Percentiles rank a stretch among this genome's conserved stretches.
Evolutionary conservation across 164 flowering plant genomes (phyloP).

Genomic region (Saururus chinensis): DNA sequence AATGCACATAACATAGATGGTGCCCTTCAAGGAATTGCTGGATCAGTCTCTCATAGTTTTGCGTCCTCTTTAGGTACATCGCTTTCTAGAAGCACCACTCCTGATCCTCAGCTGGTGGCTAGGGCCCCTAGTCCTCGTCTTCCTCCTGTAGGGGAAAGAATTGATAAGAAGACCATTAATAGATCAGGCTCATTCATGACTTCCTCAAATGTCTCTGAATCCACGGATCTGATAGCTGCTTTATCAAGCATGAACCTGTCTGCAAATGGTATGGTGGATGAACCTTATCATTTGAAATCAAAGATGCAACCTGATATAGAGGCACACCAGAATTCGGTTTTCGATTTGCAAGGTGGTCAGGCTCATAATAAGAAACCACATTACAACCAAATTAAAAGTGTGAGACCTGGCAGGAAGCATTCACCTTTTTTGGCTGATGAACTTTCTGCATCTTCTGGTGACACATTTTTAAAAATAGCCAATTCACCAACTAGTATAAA

Average conservation of each 20-base stretch:
- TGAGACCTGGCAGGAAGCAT: slow-evolving; percentile 13
- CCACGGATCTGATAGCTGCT: slow-evolving; percentile 49
- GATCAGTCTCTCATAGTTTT: slow-evolving; percentile 44
- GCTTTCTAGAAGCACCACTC: slow-evolving; percentile 66
- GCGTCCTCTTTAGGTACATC: slow-evolving; percentile 70
- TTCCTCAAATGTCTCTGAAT: slow-evolving; percentile 22
- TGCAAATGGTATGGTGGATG: slow-evolving; percentile 27
- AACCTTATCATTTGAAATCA: slow-evolving; percentile 25
- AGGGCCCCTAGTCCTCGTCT: slow-evolving; percentile 74
- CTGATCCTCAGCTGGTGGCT: slow-evolving; percentile 61
- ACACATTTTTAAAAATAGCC: slow-evolving; percentile 29
- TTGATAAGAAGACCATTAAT: slow-evolving; percentile 38
- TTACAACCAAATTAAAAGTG: slow-evolving; percentile 23
- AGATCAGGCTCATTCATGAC: slow-evolving; percentile 26
- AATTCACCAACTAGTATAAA: slow-evolving; percentile 20
- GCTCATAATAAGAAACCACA: slow-evolving; percentile 30
- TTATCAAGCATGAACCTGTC: slow-evolving; percentile 69
- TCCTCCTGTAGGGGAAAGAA: slow-evolving; percentile 59
- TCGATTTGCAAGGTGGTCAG: slow-evolving; percentile 36
- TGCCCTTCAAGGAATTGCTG: slow-evolving; percentile 21
- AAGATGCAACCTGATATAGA: slow-evolving; percentile 34
- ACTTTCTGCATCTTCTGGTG: slow-evolving; percentile 19
- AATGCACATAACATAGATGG: slow-evolving; percentile 20
- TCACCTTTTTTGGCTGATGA: slow-evolving; percentile 24
- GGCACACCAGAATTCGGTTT: slow-evolving; percentile 28